Base-by-base conservation (phyloP, 1,284 basidiomycete genomes). In the Coniferiporia sulphurascens region DNA sequence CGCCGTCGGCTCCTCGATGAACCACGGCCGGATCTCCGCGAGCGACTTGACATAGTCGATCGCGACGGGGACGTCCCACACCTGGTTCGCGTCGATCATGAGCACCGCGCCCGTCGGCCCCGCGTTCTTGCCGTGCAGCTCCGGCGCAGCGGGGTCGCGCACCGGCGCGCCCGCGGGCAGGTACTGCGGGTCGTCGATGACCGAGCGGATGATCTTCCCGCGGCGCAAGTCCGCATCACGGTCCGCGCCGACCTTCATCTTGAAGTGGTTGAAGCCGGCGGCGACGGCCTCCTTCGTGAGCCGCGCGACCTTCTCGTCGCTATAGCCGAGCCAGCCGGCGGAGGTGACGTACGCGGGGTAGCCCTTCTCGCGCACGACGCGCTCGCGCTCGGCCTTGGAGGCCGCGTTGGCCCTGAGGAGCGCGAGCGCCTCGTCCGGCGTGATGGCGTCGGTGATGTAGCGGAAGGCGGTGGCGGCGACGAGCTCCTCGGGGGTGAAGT, bases 41-140 rank as follows among this genome's bases (percentile, higher is more conserved):
- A 98, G 79, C 63, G 85, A 80, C 69, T 86, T 86, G 65, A 96
- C 91, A 73, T 95, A 97, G 56, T 95, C 91, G 68, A 97, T 89
- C 3, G 95, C 95, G 73, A 95, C 84, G 46, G 86, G 80, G 17
- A 98, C 95, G 67, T 97, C 94, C 94, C 94, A 98, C 19, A 98
- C 92, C 74, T 95, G 95, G 76, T 98, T 98, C 52, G 95, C 91
- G 72, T 98, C 95, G 64, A 98, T 92, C 95, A 98, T 98, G 62
- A 97, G 78, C 22, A 97, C 95, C 52, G 88, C 86, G 12, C 95
- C 95, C 0, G 94, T 93, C 2, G 93, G 93, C 9, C 95, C 93
- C 5, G 95, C 94, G 66, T 98, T 97, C 82, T 98, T 98, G 12
- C 88, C 91, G 56, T 76, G 78, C 41, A 90, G 72, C 27, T 76